Base-by-base conservation (phyloP, 257 asterid species). In the Eucommia ulmoides region DNA sequence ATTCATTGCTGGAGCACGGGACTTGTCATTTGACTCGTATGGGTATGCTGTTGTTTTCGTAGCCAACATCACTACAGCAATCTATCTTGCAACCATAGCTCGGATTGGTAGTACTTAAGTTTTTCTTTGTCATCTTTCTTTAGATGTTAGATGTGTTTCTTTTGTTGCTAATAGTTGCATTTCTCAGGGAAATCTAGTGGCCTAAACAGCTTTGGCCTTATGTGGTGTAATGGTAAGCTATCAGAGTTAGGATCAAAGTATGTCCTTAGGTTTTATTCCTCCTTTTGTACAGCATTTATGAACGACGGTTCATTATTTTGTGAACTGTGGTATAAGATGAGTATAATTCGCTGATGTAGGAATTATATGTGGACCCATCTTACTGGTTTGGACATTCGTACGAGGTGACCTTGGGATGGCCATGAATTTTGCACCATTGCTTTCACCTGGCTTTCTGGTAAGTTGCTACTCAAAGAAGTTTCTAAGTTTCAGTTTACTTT, bases 361-460 rank as follows among this genome's bases (percentile, higher is more conserved):
- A 38, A 61, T 87, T 57, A 51, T 87, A 48, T 87, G 82, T 62
- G 79, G 74, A 9, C 82, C 82, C 24, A 44, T 83, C 29, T 62
- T 86, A 58, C 69, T 83, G 58, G 45, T 86, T 10, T 87, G 96
- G 96, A 68, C 96, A 58, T 64, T 76, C 63, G 35, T 80, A 57
- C 86, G 81, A 18, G 96, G 94, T 59, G 96, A 87, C 68, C 50
- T 83, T 81, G 76, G 70, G 78, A 60, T 66, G 78, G 69, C 94
- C 19, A 63, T 87, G 79, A 74, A 68, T 73, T 87, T 83, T 52
- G 78, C 93, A 2, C 65, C 57, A 64, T 63, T 87, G 62, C 54
- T 76, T 65, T 80, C 93, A 60, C 93, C 84, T 50, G 93, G 89
- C 55, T 87, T 83, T 75, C 79, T 83, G 96, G 96, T 87, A 87